A percentile compares a stretch with the other conserved stretches of the same genome.
Conservation (phyloP, 169 alveolate genomes). For the Plasmodium fragile region DNA sequence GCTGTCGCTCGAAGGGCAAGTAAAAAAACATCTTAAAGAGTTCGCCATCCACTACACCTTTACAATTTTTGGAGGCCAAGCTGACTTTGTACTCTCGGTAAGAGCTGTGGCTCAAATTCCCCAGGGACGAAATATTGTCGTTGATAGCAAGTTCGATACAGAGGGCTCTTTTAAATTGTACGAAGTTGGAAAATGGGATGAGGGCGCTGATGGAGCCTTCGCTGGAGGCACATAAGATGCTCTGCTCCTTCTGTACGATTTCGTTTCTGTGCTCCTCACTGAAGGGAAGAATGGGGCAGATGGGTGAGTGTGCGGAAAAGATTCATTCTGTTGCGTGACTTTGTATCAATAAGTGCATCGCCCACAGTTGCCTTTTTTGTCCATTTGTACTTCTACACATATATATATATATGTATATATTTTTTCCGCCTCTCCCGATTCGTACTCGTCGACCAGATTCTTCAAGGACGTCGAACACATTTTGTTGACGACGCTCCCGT, state of each 20-base stretch:
- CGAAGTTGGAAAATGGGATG: constrained; percentile 43
- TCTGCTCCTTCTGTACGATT: constrained; percentile 19
- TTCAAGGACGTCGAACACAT: constrained; percentile 20
- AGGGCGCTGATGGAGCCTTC: constrained; percentile 62
- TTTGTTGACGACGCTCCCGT: constrained; percentile 56
- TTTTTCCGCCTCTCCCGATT: not conserved
- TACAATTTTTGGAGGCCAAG: constrained; percentile 20
- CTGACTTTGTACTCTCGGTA: constrained; percentile 30
- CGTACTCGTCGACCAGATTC: constrained; percentile 33
- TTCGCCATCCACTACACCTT: constrained; percentile 64
- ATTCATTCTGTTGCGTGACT: not conserved
- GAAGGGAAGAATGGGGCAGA: not conserved
- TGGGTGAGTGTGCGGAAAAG: not conserved
- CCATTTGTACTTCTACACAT: not conserved
- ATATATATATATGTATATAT: not conserved
- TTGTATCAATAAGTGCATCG: not conserved
- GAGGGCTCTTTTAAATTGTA: constrained; percentile 44
- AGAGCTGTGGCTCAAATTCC: constrained; percentile 35
- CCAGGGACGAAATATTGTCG: constrained; percentile 39
- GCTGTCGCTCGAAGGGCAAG: constrained; percentile 60
- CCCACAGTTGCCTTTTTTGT: not conserved
- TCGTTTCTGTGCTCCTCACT: constrained; percentile 21
- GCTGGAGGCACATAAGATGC: constrained; percentile 65
- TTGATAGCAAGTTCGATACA: constrained; percentile 62
- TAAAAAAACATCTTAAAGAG: constrained; percentile 47